Conservation (phyloP, 116 monocot species). For the Posidonia oceanica region DNA sequence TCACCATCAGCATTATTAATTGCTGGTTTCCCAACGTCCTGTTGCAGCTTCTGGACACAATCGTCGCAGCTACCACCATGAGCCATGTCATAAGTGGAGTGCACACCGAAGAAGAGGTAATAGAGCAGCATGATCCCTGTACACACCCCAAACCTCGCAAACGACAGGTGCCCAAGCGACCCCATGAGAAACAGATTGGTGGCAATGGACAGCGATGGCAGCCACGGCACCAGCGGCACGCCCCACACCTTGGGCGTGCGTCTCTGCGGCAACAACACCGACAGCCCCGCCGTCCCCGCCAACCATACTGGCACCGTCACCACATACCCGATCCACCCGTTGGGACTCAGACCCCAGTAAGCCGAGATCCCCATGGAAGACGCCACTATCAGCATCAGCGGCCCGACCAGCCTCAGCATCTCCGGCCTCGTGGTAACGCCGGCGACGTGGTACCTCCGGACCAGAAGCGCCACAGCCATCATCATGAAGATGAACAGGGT, state of each 20-base stretch:
- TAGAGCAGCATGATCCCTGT: slow-evolving; percentile 52
- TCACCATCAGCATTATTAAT: too few species aligned
- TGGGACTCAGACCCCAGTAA: slow-evolving; percentile 27
- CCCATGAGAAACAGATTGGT: slow-evolving; percentile 82
- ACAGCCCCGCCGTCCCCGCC: slow-evolving; percentile 33
- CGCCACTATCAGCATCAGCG: slow-evolving; percentile 25
- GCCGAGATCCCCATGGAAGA: slow-evolving; percentile 35
- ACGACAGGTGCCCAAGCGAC: slow-evolving; percentile 52
- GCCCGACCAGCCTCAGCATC: slow-evolving; percentile 12
- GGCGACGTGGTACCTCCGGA: slow-evolving; percentile 36
- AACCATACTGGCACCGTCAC: slow-evolving; percentile 30
- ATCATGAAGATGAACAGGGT: slow-evolving; percentile 71
- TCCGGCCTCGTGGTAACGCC: slow-evolving; percentile 17
- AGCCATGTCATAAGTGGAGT: slow-evolving; percentile 69
- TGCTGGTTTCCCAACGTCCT: too few species aligned
- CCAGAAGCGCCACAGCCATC: slow-evolving; percentile 48
- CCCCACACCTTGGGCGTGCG: slow-evolving; percentile 54
- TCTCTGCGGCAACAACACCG: slow-evolving; percentile 24
- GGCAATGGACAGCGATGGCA: slow-evolving; percentile 66
- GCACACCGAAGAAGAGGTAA: slow-evolving; percentile 58
- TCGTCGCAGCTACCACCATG: neutral
- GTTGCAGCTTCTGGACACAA: too few species aligned
- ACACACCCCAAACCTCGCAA: slow-evolving; percentile 59
- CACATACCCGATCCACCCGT: slow-evolving; percentile 37
- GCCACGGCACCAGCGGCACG: slow-evolving; percentile 74